Conservation (phyloP, 495 filamentous ascomycete genomes). For the Talaromyces wortmannii region DNA sequence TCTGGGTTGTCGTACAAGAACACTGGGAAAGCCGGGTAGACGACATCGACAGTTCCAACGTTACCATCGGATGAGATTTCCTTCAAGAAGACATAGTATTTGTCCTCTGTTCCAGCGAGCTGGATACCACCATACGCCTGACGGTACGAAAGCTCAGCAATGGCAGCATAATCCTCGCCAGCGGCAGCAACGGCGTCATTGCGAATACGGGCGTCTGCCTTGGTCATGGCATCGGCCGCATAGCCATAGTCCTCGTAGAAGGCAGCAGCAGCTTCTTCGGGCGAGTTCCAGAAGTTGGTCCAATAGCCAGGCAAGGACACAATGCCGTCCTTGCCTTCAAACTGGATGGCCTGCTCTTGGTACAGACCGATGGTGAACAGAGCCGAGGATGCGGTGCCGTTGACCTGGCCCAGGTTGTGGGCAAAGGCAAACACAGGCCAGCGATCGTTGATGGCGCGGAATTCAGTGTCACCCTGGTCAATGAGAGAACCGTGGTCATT, state of each 20-base stretch:
- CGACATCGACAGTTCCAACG: slow-evolving; percentile 87
- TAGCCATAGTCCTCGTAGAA: not conserved
- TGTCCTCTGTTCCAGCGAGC: slow-evolving; percentile 54
- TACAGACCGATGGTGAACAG: slow-evolving; percentile 47
- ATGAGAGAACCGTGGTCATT: slow-evolving; percentile 30
- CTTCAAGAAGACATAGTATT: slow-evolving; percentile 65
- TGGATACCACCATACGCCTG: slow-evolving; percentile 68
- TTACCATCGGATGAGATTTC: slow-evolving; percentile 92
- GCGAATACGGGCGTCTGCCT: slow-evolving; percentile 15
- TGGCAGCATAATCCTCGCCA: slow-evolving; percentile 57
- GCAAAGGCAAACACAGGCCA: slow-evolving; percentile 53
- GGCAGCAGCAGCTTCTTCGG: not conserved
- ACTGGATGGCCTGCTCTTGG: slow-evolving; percentile 48
- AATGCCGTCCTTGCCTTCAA: slow-evolving; percentile 27
- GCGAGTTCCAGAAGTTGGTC: slow-evolving; percentile 28
- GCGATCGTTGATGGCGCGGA: slow-evolving; percentile 40
- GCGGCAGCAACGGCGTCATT: slow-evolving; percentile 39
- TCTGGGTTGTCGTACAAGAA: slow-evolving; percentile 83
- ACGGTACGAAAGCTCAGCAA: slow-evolving; percentile 63
- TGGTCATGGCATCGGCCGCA: not conserved
- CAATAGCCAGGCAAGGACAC: slow-evolving; percentile 39
- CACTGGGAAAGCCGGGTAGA: slow-evolving; percentile 83
- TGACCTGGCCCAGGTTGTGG: slow-evolving; percentile 40
- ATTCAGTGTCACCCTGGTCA: slow-evolving; percentile 42
- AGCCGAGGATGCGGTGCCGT: slow-evolving; percentile 19